Evolutionary conservation across 345 rosid genomes (phyloP), one percentile per base, ranked within the genome.

Genomic region (Viola odorata): DNA sequence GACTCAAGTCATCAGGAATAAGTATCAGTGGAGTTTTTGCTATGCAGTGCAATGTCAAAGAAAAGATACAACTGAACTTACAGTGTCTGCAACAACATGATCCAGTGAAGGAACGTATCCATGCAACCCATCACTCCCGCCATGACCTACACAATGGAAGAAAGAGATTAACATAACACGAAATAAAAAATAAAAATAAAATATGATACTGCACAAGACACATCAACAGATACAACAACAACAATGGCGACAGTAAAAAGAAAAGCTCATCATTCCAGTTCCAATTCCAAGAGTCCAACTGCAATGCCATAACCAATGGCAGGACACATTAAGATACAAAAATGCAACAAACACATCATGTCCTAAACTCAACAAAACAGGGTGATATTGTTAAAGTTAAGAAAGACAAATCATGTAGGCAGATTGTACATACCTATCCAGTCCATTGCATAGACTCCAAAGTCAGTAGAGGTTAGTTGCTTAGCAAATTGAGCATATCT

Each of bases 51-150:
- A 23, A 32, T 16, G 15, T 23, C 52, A 8, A 37, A 41, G 55
- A 8, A 47, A 56, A 51, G 9, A 55, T 6, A 47, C 12, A 52
- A 37, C 7, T 54, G 51, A 53, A 69, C 95, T 71, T 82, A 91
- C 99, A 0, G 91, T 85, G 61, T 94, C 99, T 5, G 87, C 88
- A 71, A 83, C 96, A 61, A 94, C 99, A 52, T 84, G 83, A 66
- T 94, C 97, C 53, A 94, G 91, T 58, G 99, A 94, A 77, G 99
- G 99, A 76, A 94, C 96, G 44, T 88, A 91, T 50, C 99, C 99
- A 68, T 94, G 99, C 82, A 94, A 83, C 40, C 97, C 97, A 71
- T 94, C 99, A n/a, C 97, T 94, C 42, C 99, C 99, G 60, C 99
- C 99, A 58, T 94, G 99, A 70, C 99, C 99, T 94, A 72, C 12